Evolutionary conservation across 78 protist species (phyloP), one percentile per base, ranked within the genome.

Genomic region (Dictyostelium citrinum): DNA sequence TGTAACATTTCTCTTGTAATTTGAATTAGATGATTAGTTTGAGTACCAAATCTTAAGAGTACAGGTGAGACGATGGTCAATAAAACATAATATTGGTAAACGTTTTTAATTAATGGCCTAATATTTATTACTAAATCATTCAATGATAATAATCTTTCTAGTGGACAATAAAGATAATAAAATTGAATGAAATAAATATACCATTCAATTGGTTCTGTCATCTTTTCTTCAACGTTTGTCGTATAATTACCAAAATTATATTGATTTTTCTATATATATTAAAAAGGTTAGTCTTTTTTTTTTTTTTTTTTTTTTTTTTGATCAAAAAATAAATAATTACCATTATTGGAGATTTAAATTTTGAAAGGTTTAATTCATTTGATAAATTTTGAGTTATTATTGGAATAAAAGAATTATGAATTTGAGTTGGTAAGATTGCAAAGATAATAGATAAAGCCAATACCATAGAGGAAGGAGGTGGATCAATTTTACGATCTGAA

Each of bases 101-200:
- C 37, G 7, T n/a, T 55, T 33, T 49, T 80, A 39, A 80, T 58
- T 2, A 10, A 17, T 1, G 74, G 70, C 58, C 46, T 80, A 22
- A 58, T 29, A 24, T 27, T 17, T 7, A 20, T 5, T 16, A 80
- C n/a, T 35, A 80, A 7, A 22, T 24, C 43, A 8, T 22, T 55
- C 45, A 80, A 33, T 49, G 84, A 22, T 33, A 33, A 22, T 80
- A 80, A 35, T 55, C 72, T 80, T 20, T 80, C 84, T 3, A 80
- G 22, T 80, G 84, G 84, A 80, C 84, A 80, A 80, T 55, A 80
- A 5, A 80, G n/a, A 22, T 33, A 80, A 33, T 80, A 80, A 9
- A 45, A 43, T 35, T 80, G 68, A 22, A 43, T 22, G n/a, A 80
- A 55, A 58, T 55, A 55, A 27, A 49, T 55, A n/a, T 39, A 55